These are phyloP conservation scores for Saccharomycopsis schoenii DNA, from an alignment of 805 yeast genomes.

Conservation along the genomic window DNA sequence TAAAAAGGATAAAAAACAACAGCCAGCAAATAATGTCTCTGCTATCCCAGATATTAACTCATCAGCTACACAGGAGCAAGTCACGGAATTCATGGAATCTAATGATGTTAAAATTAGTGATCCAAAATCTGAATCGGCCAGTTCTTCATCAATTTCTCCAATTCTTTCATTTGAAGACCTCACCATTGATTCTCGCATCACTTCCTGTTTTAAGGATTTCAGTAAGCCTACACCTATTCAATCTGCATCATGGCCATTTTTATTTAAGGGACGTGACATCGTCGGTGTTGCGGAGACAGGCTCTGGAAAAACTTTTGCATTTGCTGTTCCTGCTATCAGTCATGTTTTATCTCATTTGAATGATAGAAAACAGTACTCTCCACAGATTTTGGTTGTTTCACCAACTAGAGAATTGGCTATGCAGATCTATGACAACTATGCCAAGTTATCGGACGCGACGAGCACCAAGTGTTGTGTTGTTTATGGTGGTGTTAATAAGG, in stretches of 20 bases:
- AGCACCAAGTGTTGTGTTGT: slow-evolving; percentile 69
- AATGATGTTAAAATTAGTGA: slow-evolving; percentile 80
- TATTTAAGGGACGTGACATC: slow-evolving; percentile 70
- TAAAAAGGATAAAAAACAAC: slow-evolving; percentile 32
- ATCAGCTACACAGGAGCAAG: slow-evolving; percentile 40
- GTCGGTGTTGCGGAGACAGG: slow-evolving; percentile 98
- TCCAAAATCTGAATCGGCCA: slow-evolving; percentile 32
- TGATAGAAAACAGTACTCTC: slow-evolving; percentile 34
- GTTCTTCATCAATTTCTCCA: slow-evolving; percentile 40
- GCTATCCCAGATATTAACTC: slow-evolving; percentile 25
- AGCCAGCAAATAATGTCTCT: slow-evolving; percentile 24
- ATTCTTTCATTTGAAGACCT: slow-evolving; percentile 58
- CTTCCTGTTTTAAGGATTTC: slow-evolving; percentile 55
- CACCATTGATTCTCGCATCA: slow-evolving; percentile 44
- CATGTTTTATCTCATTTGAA: slow-evolving; percentile 35
- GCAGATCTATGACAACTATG: slow-evolving; percentile 81
- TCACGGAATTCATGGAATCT: slow-evolving; percentile 50
- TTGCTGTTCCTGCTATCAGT: slow-evolving; percentile 93
- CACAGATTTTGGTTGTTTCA: slow-evolving; percentile 71
- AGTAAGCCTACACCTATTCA: slow-evolving; percentile 95
- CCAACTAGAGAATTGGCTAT: slow-evolving; percentile 98
- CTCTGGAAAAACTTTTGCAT: slow-evolving; percentile 94
- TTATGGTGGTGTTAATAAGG: slow-evolving; percentile 97
- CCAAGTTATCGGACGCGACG: slow-evolving; percentile 47
- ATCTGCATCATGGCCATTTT: slow-evolving; percentile 88